A percentile compares a stretch with the other conserved stretches of the same genome.
These are phyloP conservation scores for Dryas alaskensis DNA, from an alignment of 306 rosid species.

Conservation along the genomic window DNA sequence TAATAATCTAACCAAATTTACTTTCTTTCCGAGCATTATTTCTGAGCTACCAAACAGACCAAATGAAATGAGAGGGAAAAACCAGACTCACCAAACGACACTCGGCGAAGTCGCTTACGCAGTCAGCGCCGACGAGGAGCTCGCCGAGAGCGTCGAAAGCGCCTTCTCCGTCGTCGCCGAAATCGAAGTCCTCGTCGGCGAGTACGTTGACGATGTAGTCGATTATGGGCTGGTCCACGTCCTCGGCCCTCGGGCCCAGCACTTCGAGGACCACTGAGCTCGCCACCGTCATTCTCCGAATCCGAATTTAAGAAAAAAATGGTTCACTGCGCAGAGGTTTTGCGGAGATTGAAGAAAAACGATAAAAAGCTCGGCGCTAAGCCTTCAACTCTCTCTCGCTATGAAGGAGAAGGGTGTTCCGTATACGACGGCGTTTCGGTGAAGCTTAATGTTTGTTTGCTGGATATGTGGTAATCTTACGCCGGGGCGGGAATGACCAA, in stretches of 20 bases:
- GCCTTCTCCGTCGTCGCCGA: constrained; percentile 87
- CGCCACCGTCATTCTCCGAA: constrained; percentile 69
- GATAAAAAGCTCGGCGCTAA: neutral
- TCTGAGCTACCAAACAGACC: constrained; percentile 11
- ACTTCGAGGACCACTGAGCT: constrained; percentile 89
- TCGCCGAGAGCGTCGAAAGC: constrained; percentile 84
- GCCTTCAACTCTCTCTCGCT: neutral
- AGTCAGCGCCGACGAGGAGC: constrained; percentile 82
- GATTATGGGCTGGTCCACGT: constrained; percentile 80
- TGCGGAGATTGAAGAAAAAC: neutral
- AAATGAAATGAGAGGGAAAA: neutral
- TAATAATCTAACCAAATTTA: neutral
- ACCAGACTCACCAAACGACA: constrained; percentile 73
- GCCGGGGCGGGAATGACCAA: too few relatives aligned
- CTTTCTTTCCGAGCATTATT: neutral
- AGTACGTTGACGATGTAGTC: constrained; percentile 92
- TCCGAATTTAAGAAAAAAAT: neutral
- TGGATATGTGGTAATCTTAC: too few relatives aligned
- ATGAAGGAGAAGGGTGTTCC: neutral
- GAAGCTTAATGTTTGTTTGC: neutral
- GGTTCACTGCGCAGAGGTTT: neutral
- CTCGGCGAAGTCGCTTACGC: constrained; percentile 67
- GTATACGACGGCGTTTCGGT: neutral
- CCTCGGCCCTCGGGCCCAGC: constrained; percentile 60
- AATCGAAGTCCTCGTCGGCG: constrained; percentile 96